These are phyloP conservation scores for Saccharomycopsis sp. DNA, from an alignment of 805 yeast species.

Conservation along the genomic window DNA sequence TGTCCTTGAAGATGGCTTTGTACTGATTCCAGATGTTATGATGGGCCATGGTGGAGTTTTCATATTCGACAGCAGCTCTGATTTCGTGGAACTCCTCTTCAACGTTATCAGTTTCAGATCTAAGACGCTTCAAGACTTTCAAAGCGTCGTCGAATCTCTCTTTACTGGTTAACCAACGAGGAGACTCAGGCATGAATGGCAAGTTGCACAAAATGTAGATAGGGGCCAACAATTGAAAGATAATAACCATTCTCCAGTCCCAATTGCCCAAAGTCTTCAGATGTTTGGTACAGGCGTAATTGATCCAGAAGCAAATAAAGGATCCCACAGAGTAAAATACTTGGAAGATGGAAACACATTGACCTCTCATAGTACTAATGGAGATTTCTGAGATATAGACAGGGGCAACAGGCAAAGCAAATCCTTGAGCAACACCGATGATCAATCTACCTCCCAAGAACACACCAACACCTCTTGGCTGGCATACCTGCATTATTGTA, in stretches of 20 bases:
- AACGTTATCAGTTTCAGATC: conserved; percentile 35
- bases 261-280: conserved; percentile 31
- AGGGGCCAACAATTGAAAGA: conserved; percentile 33
- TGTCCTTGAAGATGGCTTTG: conserved; percentile 8
- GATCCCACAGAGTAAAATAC: conserved; percentile 39
- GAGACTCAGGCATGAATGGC: conserved; percentile 41
- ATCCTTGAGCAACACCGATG: conserved; percentile 39
- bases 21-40: conserved; percentile 13
- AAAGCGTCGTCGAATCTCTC: conserved; percentile 38
- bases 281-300: conserved; percentile 35
- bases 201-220: conserved; percentile 23
- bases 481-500: conserved; percentile 21
- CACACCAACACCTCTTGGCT: conserved; percentile 19
- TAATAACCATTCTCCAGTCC: conserved; percentile 39
- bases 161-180: conserved; percentile 38
- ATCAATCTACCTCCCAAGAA: conserved; percentile 34
- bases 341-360: conserved; percentile 40
- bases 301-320: conserved; percentile 40
- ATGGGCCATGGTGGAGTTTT: conserved; percentile 4
- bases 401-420: conserved; percentile 36
- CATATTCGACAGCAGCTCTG: conserved; percentile 18
- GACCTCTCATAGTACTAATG: conserved; percentile 38
- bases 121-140: conserved; percentile 47
- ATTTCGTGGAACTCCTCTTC: conserved; percentile 13
- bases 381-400: conserved; percentile 37